Percentiles rank a stretch among this genome's conserved stretches.
phyloP scores from a whole-genome alignment of 2,329 filamentous ascomycete species.

The Penicillium janthinellum region DNA sequence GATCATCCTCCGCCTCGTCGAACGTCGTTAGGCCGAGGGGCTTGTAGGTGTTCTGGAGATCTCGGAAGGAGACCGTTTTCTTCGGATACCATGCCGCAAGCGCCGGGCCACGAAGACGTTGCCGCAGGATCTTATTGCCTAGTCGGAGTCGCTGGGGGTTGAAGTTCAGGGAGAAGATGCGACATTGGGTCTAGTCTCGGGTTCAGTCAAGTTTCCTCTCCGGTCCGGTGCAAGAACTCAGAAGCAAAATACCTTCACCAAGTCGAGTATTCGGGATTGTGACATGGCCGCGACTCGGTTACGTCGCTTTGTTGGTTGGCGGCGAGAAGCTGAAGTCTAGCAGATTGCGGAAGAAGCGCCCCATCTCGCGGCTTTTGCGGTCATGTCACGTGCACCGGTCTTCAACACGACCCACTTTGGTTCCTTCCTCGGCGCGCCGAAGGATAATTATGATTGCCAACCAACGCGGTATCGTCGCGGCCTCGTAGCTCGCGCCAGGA shows the following conservation, averaged over 20 bases:
- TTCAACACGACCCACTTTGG: neutral
- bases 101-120: slow-evolving; percentile 80
- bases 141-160: slow-evolving; percentile 81
- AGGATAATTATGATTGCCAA: neutral
- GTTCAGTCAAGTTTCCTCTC: neutral
- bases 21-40: slow-evolving; percentile 66
- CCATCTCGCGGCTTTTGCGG: slow-evolving; percentile 4
- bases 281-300: slow-evolving; percentile 40
- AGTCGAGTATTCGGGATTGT: slow-evolving; percentile 60
- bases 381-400: slow-evolving; percentile 5
- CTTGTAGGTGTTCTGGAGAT: slow-evolving; percentile 70
- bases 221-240: neutral
- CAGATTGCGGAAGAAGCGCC: neutral
- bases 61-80: slow-evolving; percentile 69
- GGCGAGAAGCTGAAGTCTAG: neutral
- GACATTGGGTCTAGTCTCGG: slow-evolving; percentile 72
- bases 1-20: slow-evolving; percentile 76
- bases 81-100: slow-evolving; percentile 88
- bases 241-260: slow-evolving; percentile 69
- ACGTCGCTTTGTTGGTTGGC: neutral
- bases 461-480: neutral
- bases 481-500: neutral
- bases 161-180: slow-evolving; percentile 86
- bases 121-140: slow-evolving; percentile 89
- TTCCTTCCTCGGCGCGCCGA: neutral